These are phyloP conservation scores for Phlyctochytrium arcticum DNA, from an alignment of 192 early-diverging fungal species.

Conservation along the genomic window DNA sequence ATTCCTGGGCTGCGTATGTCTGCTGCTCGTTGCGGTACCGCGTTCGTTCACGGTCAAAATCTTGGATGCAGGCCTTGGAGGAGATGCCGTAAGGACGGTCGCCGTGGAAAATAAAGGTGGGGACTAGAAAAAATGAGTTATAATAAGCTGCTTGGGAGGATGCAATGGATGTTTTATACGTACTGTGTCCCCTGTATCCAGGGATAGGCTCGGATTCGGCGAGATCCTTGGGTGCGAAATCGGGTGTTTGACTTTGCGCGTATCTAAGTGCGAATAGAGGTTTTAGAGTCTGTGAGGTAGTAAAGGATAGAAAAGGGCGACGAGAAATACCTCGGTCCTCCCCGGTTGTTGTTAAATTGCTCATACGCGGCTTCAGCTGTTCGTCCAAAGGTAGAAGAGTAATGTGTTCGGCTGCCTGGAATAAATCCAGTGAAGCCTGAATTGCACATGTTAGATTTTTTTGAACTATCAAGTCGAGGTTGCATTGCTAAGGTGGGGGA, in stretches of 20 bases:
- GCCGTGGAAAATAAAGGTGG: constrained; percentile 40
- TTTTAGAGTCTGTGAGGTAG: too few relatives aligned
- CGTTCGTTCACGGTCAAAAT: constrained; percentile 2
- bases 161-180: constrained; percentile 5
- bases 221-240: constrained; percentile 38
- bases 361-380: constrained; percentile 50
- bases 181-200: constrained; percentile 49
- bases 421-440: constrained; percentile 54
- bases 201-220: constrained; percentile 42
- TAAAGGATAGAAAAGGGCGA: background rate
- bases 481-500: too few relatives aligned
- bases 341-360: constrained; percentile 38
- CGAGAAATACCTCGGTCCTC: background rate
- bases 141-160: background rate
- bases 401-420: constrained; percentile 42
- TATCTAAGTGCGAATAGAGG: too few relatives aligned
- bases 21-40: background rate
- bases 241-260: background rate
- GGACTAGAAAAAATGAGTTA: constrained; percentile 18
- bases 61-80: constrained; percentile 37
- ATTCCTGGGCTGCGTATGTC: background rate
- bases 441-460: too few relatives aligned
- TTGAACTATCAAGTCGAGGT: too few relatives aligned
- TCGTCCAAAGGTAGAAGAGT: constrained; percentile 45
- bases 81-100: constrained; percentile 43